Base-by-base conservation (phyloP, 305 asterid species). In the Galium porrigens region DNA sequence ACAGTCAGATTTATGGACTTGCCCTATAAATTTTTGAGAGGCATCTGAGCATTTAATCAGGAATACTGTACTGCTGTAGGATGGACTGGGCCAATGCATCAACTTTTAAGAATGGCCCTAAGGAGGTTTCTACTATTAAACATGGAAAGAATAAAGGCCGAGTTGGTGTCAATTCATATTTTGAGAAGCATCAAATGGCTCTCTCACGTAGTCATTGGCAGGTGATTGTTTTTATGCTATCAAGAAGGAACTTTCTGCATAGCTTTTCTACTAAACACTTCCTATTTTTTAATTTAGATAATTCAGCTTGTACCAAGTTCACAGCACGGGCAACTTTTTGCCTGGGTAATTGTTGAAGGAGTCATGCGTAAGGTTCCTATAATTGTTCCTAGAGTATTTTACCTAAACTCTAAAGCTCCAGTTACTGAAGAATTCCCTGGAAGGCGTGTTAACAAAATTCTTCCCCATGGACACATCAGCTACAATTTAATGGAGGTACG, bases 351-450 rank as follows among this genome's bases (percentile, higher is more conserved):
- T 73, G 87, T 88, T 20, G 95, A 86, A 73, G 96, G 95, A 78
- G 75, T 62, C 55, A 85, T 94, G 99, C 88, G 77, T 61, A 94
- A 87, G 79, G 78, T 94, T 72, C 89, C 94, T 67, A 71, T 94
- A 68, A 72, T 61, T 63, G 79, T 87, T 63, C 94, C 99, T 62
- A 82, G 99, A 72, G 75, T 83, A 69, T 94, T 94, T 84, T 94
- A 86, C 83, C 88, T 94, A 69, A 94, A 94, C 76, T 89, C 97
- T 65, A 94, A 89, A 83, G 94, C 94, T 81, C 94, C 97, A 54
- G 84, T 89, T 54, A 84, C 97, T 42, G 99, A 92, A 74, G 97
- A 89, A 68, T 87, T 94, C 75, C 97, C 97, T 32, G 99, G 99
- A 80, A 87, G 94, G 77, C 82, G 84, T 62, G 95, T 87, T 79